Evolutionary conservation across 2,329 filamentous ascomycete genomes (phyloP), one percentile per base, ranked within the genome.

Genomic region (Volutella citrinella): DNA sequence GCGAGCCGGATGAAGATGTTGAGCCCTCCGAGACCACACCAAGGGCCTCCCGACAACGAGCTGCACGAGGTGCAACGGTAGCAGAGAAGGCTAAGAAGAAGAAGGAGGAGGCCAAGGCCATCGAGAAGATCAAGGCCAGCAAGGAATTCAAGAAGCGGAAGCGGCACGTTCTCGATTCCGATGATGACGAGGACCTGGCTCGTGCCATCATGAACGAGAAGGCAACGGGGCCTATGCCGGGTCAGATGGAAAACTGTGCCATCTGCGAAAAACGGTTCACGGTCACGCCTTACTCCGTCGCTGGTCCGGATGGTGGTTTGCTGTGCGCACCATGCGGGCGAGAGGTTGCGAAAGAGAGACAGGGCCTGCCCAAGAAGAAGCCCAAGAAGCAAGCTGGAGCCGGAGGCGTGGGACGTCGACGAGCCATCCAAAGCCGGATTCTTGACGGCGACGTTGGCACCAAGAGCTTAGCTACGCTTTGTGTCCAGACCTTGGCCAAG

Each of bases 201-300:
- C 58, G 61, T 10, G 65, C 68, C 49, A 61, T 78, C 13, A 64
- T 78, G 52, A 49, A 73, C 31, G 51, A 72, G 40, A 57, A 56
- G 17, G 51, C 63, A 22, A n/a, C n/a, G n/a, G 68, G 68, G 19
- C 81, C 82, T 3, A 58, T 82, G n/a, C 86, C 88, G 3, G 89
- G 87, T 4, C 91, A 97, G 60, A 78, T 91, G 54, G 88, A 86
- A 44, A 90, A 95, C 47, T 97, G 91, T 56, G 88, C 86, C 43
- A 66, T 82, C 4, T 97, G 91, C 59, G 73, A 76, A 26, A 95
- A 93, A 59, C 81, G 89, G 22, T 97, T 97, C 55, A 95, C 88
- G 0, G 90, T 97, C 27, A 96, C 91, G 0, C 76, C 87, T 1
- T 96, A 96, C 64, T 89, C 84, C 43, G 84, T 88, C 46, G 76